Conservation (phyloP, 1,284 basidiomycete species). For the Stereum hirsutum region DNA sequence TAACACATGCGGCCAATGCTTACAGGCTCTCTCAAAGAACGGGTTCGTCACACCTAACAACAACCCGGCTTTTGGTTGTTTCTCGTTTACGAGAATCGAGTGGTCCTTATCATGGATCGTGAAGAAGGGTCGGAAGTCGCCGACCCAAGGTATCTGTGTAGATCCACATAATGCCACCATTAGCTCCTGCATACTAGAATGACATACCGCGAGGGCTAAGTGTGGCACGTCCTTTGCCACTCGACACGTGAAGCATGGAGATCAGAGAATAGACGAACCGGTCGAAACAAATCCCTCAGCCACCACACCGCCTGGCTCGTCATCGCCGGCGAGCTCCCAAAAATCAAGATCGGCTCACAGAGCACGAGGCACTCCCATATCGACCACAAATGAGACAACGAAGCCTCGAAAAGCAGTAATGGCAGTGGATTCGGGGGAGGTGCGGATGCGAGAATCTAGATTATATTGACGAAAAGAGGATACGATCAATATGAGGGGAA, state of each 20-base stretch:
- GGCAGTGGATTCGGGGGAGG: slow-evolving; percentile 63
- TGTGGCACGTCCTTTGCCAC: too few species aligned
- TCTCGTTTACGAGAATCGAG: slow-evolving; percentile 65
- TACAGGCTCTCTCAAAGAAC: slow-evolving; percentile 81
- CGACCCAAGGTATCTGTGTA: slow-evolving; percentile 68
- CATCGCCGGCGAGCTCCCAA: slow-evolving; percentile 71
- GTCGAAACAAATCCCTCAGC: slow-evolving; percentile 82
- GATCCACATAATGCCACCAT: slow-evolving; percentile 4
- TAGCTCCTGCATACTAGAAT: neutral
- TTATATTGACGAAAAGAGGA: too few species aligned
- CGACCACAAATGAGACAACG: slow-evolving; percentile 79
- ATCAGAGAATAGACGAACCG: slow-evolving; percentile 37
- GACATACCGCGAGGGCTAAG: neutral
- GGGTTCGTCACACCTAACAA: slow-evolving; percentile 94
- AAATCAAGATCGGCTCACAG: slow-evolving; percentile 84
- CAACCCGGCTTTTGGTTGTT: slow-evolving; percentile 78
- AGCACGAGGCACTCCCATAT: slow-evolving; percentile 90
- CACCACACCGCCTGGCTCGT: slow-evolving; percentile 87
- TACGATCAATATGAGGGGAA: too few species aligned
- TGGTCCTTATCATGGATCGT: slow-evolving; percentile 94
- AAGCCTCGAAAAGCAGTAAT: slow-evolving; percentile 66
- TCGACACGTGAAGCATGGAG: neutral
- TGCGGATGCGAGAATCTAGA: slow-evolving; percentile 76
- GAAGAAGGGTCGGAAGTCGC: slow-evolving; percentile 89
- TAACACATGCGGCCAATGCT: slow-evolving; percentile 89